Evolutionary conservation across 768 basidiomycete genomes (phyloP).

Genomic region (Cubamyces sp.): DNA sequence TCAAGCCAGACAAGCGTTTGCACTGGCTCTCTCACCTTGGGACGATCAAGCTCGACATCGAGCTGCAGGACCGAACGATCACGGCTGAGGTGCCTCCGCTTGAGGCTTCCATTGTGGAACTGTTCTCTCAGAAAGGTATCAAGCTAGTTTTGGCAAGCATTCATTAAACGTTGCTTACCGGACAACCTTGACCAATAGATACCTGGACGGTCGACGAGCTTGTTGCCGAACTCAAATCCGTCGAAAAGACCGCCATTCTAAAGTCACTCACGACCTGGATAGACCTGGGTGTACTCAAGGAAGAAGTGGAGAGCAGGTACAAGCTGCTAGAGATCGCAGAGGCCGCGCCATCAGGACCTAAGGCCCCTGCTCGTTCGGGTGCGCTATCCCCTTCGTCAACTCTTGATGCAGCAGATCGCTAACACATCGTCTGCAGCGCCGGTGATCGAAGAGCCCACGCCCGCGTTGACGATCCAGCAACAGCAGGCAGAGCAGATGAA

Average conservation of each 20-base stretch:
- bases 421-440: constrained; percentile 22
- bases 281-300: constrained; percentile 79
- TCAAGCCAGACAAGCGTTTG: constrained; percentile 92
- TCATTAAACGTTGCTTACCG: no score
- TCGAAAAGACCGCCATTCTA: constrained; percentile 65
- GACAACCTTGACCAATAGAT: constrained; percentile 42
- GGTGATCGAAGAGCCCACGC: constrained; percentile 49
- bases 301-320: constrained; percentile 62
- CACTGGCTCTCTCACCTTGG: constrained; percentile 91
- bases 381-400: not conserved
- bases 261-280: constrained; percentile 86
- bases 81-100: constrained; percentile 80
- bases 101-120: constrained; percentile 89
- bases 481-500: constrained; percentile 86
- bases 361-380: constrained; percentile 20
- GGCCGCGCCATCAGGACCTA: constrained; percentile 40
- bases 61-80: constrained; percentile 79
- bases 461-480: constrained; percentile 63
- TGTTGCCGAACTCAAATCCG: constrained; percentile 59
- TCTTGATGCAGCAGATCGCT: not conserved
- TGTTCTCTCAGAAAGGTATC: constrained; percentile 74
- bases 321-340: constrained; percentile 66
- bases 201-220: constrained; percentile 76
- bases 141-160: not conserved
- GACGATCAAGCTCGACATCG: constrained; percentile 76